phyloP scores from a whole-genome alignment of 2,329 filamentous ascomycete species.

The Scolecobasidium constrictum region DNA sequence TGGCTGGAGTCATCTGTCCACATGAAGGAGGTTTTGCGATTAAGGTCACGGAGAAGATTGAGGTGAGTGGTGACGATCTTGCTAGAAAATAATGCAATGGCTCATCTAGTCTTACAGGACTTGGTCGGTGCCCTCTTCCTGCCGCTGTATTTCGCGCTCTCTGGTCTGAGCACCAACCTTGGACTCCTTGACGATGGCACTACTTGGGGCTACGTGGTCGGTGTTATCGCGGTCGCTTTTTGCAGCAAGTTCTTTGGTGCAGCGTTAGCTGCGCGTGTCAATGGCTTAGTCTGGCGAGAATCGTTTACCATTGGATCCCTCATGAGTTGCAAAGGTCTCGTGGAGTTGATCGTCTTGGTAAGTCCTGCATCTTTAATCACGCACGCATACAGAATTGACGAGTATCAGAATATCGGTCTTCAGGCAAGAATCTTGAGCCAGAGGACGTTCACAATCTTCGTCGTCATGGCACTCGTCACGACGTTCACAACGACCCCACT shows the following conservation, averaged over 20 bases:
- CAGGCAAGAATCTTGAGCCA: slow-evolving; percentile 72
- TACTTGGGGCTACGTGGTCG: slow-evolving; percentile 84
- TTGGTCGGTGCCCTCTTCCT: slow-evolving; percentile 73
- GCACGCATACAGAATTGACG: background rate
- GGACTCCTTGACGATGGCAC: slow-evolving; percentile 72
- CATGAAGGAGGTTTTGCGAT: slow-evolving; percentile 86
- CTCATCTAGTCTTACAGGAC: too few species aligned
- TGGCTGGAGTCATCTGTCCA: slow-evolving; percentile 80
- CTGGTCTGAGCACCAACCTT: slow-evolving; percentile 78
- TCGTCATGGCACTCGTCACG: slow-evolving; percentile 84
- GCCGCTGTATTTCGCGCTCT: slow-evolving; percentile 87
- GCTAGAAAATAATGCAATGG: too few species aligned
- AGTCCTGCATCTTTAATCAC: slow-evolving; percentile 19
- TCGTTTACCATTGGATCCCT: slow-evolving; percentile 76
- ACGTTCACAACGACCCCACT: slow-evolving; percentile 77
- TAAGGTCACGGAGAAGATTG: slow-evolving; percentile 85
- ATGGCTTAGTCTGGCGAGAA: slow-evolving; percentile 80
- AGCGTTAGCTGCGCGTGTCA: slow-evolving; percentile 62
- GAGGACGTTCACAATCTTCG: slow-evolving; percentile 84
- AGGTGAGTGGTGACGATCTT: too few species aligned
- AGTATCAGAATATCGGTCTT: slow-evolving; percentile 61
- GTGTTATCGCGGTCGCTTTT: slow-evolving; percentile 72
- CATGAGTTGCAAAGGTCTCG: slow-evolving; percentile 95
- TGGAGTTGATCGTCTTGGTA: slow-evolving; percentile 89
- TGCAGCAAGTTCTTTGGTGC: slow-evolving; percentile 76